Conservation (phyloP, 1,139 yeast genomes). For the Saccharomyces hybrid region DNA sequence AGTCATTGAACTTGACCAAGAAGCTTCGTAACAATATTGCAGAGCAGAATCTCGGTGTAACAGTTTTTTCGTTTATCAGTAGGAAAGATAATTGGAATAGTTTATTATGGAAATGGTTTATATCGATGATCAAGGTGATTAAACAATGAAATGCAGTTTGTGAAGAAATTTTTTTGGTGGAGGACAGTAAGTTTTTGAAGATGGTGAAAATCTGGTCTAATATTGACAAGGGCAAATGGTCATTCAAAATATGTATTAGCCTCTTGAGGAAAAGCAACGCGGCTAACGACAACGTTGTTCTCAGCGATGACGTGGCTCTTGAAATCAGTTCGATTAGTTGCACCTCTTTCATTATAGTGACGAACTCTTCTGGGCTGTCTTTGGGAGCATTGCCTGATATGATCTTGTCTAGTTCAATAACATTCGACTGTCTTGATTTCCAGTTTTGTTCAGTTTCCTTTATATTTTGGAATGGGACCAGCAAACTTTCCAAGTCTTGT, state of each 20-base stretch:
- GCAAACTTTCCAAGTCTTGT: conserved; percentile 34
- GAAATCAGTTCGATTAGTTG: conserved; percentile 51
- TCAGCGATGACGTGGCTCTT: conserved; percentile 61
- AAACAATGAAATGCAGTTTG: conserved; percentile 62
- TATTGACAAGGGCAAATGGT: conserved; percentile 45
- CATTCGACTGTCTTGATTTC: conserved; percentile 59
- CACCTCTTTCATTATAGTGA: conserved; percentile 27
- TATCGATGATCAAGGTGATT: conserved; percentile 48
- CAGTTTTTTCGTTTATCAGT: conserved; percentile 59
- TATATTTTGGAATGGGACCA: conserved; percentile 45
- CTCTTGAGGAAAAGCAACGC: conserved; percentile 78
- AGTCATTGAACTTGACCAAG: conserved; percentile 40
- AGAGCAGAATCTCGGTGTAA: conserved; percentile 61
- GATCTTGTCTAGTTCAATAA: conserved; percentile 49
- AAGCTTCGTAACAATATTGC: conserved; percentile 64
- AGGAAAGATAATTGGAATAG: conserved; percentile 44
- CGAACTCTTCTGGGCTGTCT: conserved; percentile 39
- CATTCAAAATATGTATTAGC: conserved; percentile 43
- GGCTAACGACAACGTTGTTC: conserved; percentile 74
- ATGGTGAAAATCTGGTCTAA: conserved; percentile 54
- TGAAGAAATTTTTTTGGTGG: conserved; percentile 75
- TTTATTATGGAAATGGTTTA: conserved; percentile 44
- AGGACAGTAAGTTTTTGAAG: conserved; percentile 55
- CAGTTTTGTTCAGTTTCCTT: conserved; percentile 90
- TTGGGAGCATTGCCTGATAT: conserved; percentile 49